Evolutionary conservation across 495 filamentous ascomycete genomes (phyloP), one percentile per base, ranked within the genome.

Genomic region (Pseudoneurospora amorphoporcata): DNA sequence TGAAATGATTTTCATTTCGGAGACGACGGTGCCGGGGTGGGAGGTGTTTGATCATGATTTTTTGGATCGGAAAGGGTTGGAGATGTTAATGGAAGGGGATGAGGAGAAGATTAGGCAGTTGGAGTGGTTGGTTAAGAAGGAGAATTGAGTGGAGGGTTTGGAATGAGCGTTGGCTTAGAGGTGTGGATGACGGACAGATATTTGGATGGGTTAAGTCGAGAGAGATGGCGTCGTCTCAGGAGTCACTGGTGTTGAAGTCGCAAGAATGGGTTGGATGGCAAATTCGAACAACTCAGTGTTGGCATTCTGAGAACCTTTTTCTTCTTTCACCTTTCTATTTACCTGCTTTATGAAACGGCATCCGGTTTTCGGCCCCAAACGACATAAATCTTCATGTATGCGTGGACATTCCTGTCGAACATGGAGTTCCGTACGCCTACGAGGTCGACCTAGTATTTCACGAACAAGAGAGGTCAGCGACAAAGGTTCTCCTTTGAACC

Each of bases 1-100:
- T 3, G 53, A 32, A 6, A 65, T 65, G 14, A 75, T 91, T 73
- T 81, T 91, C 78, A 91, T 92, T 75, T 88, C 86, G 43, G 89
- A 92, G 84, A 87, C 88, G 17, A 89, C 90, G 8, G 83, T 91
- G 8, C 90, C 90, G 2, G 89, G 89, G 0, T 92, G 91, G 73
- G 88, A 91, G 75, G 88, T 81, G 53, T 83, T 78, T 72, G 90
- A 92, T 73, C 88, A 92, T 78, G 88, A 90, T 73, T 91, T 91
- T 73, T 76, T 91, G 72, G 76, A 73, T 29, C 69, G 69, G 32
- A 78, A 83, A 47, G 79, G 77, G 40, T 79, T 91, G 73, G 72
- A 74, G 29, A 76, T 84, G 68, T 76, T 92, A 9, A 73, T 91
- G 8, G 83, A 65, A 12, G 53, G 29, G 53, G 29, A 82, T 1